phyloP scores from a whole-genome alignment of 768 basidiomycete genomes.

The Hemileccinum impolitum region DNA sequence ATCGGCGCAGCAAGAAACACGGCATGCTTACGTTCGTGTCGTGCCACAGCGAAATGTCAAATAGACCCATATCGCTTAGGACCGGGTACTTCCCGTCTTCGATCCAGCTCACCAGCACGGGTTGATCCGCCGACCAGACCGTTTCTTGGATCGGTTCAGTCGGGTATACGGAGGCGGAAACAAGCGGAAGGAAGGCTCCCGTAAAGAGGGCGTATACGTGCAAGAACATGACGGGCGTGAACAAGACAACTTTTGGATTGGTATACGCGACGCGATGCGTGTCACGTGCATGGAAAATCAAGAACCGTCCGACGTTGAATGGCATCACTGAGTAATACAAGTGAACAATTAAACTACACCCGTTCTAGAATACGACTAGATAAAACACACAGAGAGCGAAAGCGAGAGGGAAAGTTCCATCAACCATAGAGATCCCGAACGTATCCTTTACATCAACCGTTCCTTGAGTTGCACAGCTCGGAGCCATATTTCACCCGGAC shows the following conservation, averaged over 20 bases:
- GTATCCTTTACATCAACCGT: conserved; percentile 42
- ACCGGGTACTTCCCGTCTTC: conserved; percentile 44
- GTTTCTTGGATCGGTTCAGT: conserved; percentile 48
- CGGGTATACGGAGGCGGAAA: conserved; percentile 43
- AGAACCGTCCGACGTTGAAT: conserved; percentile 4
- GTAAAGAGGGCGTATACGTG: conserved; percentile 4
- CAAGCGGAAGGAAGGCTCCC: conserved; percentile 8
- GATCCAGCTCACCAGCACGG: conserved; percentile 45
- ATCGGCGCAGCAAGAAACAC: background rate
- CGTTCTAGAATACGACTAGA: conserved; percentile 11
- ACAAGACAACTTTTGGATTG: no score
- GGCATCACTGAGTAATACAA: conserved; percentile 17
- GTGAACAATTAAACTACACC: conserved; percentile 19
- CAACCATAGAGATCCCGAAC: no score
- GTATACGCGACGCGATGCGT: conserved; percentile 13
- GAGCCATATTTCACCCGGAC: conserved; percentile 28
- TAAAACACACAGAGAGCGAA: background rate
- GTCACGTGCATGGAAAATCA: conserved; percentile 30
- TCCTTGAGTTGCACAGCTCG: conserved; percentile 65
- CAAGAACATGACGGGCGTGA: conserved; percentile 7
- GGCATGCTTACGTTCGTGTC: conserved; percentile 37
- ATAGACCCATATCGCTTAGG: conserved; percentile 38
- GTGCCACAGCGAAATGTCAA: conserved; percentile 47
- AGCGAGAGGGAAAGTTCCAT: no score
- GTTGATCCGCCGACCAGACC: conserved; percentile 42